Evolutionary conservation across 176 grass and related monocot genomes (phyloP).

Genomic region (Musa schizocarpa): DNA sequence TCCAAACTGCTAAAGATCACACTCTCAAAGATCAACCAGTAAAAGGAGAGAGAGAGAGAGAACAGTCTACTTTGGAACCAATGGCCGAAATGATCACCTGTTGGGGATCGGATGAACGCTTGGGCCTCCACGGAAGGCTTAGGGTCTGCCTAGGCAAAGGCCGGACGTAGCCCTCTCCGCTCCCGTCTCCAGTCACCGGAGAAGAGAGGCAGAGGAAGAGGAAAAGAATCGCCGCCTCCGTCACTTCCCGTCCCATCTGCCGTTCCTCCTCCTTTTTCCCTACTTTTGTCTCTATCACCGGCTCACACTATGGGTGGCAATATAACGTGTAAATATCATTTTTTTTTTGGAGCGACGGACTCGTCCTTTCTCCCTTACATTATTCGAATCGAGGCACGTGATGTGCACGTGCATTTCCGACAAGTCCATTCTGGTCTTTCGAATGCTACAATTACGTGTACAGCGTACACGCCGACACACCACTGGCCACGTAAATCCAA

Average conservation of each 20-base stretch:
- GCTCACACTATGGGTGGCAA: no score
- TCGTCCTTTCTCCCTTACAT: no score
- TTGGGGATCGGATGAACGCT: constrained; percentile 36
- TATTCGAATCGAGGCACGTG: no score
- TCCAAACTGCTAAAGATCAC: background rate
- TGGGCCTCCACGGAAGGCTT: constrained; percentile 30
- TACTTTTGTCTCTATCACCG: background rate
- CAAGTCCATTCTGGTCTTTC: no score
- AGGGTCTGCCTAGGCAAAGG: constrained; percentile 38
- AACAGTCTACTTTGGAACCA: background rate
- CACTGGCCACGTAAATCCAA: background rate
- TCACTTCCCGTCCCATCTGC: background rate
- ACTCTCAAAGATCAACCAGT: background rate
- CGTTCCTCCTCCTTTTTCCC: background rate
- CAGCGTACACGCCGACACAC: no score
- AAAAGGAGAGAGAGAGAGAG: background rate
- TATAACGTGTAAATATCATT: no score
- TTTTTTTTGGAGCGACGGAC: no score
- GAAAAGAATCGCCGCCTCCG: background rate
- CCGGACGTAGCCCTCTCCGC: constrained; percentile 57
- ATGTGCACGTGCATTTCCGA: no score
- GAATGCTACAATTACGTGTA: no score
- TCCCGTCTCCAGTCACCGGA: constrained; percentile 5
- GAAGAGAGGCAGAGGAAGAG: constrained; percentile 7
- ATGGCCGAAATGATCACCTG: constrained; percentile 29